Evolutionary conservation across 163 green algal species (phyloP).

Genomic region (Scenedesmus sp.): DNA sequence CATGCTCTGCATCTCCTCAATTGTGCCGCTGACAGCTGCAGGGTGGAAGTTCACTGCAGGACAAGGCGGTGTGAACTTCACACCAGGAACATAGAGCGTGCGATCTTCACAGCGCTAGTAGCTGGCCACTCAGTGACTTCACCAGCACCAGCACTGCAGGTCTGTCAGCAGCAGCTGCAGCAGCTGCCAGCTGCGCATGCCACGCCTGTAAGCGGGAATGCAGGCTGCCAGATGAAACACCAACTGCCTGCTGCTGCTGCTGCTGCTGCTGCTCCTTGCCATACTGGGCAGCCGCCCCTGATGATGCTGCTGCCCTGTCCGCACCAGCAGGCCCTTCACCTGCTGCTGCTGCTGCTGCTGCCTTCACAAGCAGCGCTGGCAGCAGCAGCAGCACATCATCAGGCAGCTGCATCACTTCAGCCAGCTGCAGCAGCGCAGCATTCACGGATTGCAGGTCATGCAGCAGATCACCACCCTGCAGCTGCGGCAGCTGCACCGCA

Average conservation of each 20-base stretch:
- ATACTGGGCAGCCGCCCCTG: not conserved
- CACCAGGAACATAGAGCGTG: not conserved
- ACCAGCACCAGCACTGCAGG: not conserved
- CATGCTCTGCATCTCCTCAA: too few species aligned
- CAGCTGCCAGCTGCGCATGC: not conserved
- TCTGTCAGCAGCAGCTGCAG: not conserved
- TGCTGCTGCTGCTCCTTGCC: not conserved
- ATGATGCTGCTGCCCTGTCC: not conserved
- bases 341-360: not conserved
- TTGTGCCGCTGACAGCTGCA: not conserved
- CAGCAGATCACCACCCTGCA: not conserved
- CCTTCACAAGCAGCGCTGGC: not conserved
- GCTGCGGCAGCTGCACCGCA: not conserved
- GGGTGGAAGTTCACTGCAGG: not conserved
- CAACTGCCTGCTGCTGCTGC: not conserved
- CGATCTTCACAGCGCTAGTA: not conserved
- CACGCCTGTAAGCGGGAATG: not conserved
- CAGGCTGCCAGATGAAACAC: not conserved
- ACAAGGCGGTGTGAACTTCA: not conserved
- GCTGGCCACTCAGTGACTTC: not conserved
- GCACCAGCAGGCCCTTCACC: not conserved
- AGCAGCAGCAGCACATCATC: conserved; percentile 10
- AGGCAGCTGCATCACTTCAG: not conserved
- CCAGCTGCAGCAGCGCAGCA: conserved; percentile 6
- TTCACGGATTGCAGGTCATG: not conserved